Conservation (phyloP, 805 yeast species). For the Zygosaccharomyces gambellarensis region DNA sequence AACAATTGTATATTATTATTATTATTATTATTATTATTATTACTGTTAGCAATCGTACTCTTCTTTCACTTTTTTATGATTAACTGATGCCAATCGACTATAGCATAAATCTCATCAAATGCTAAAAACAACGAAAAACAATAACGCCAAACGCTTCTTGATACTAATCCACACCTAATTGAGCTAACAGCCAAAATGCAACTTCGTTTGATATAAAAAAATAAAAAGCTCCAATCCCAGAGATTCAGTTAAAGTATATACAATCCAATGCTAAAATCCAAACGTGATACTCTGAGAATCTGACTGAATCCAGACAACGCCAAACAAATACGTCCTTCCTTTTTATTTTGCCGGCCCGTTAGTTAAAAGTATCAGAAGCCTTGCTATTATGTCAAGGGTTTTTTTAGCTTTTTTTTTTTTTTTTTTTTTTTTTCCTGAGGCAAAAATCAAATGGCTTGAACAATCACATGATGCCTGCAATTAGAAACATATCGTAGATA, state of each 20-base stretch:
- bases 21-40: neutral
- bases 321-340: neutral
- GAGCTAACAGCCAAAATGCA: neutral
- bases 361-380: neutral
- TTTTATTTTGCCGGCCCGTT: neutral
- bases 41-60: neutral
- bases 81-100: neutral
- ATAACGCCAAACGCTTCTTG: neutral
- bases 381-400: conserved; percentile 1
- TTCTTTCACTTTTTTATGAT: neutral
- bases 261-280: too few species aligned
- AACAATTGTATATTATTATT: neutral
- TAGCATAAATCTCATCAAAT: neutral
- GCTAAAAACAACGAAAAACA: neutral
- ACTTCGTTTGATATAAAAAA: neutral
- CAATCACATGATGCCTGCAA: neutral
- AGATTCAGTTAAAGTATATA: neutral
- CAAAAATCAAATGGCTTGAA: neutral
- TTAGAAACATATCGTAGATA: neutral
- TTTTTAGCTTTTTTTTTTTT: neutral
- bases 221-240: neutral
- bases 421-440: neutral
- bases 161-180: neutral
- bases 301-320: neutral
- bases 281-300: neutral